Evolutionary conservation across 495 filamentous ascomycete species (phyloP).

Genomic region (Aspergillus asperescens): DNA sequence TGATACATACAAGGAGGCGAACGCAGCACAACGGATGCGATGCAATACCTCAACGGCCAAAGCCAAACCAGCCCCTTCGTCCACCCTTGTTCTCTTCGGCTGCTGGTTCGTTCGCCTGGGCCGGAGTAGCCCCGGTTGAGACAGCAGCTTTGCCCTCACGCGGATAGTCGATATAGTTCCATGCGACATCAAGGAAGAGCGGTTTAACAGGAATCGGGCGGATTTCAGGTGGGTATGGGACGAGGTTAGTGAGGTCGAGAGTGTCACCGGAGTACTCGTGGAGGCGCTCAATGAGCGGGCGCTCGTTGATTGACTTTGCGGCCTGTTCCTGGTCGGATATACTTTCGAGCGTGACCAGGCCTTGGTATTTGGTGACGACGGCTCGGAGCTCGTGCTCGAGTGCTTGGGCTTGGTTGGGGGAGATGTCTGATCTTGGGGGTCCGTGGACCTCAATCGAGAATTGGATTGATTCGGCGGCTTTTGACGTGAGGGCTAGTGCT

Average conservation of each 20-base stretch:
- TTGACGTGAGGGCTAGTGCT: constrained; percentile 51
- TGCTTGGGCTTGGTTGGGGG: constrained; percentile 46
- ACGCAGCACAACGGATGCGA: not conserved
- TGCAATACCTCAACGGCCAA: constrained; percentile 57
- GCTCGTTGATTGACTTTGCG: constrained; percentile 21
- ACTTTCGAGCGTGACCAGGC: constrained; percentile 73
- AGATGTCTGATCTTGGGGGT: constrained; percentile 56
- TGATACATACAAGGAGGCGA: not conserved
- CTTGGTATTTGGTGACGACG: constrained; percentile 70
- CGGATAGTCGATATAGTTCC: constrained; percentile 97
- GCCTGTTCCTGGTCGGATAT: constrained; percentile 35
- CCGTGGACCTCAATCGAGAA: constrained; percentile 29
- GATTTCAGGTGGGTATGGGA: constrained; percentile 78
- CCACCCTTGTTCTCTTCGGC: constrained; percentile 53
- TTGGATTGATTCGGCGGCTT: constrained; percentile 33
- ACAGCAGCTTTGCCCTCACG: constrained; percentile 32
- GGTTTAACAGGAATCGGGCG: constrained; percentile 89
- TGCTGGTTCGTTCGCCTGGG: constrained; percentile 24
- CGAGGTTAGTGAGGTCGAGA: constrained; percentile 71
- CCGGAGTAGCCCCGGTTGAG: constrained; percentile 18
- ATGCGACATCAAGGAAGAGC: constrained; percentile 91
- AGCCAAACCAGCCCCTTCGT: constrained; percentile 85
- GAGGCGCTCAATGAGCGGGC: constrained; percentile 65
- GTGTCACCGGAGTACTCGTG: constrained; percentile 63
- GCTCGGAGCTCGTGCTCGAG: constrained; percentile 58